Evolutionary conservation across 208 protist genomes (phyloP).

Genomic region (Herpetomonas tarakana): DNA sequence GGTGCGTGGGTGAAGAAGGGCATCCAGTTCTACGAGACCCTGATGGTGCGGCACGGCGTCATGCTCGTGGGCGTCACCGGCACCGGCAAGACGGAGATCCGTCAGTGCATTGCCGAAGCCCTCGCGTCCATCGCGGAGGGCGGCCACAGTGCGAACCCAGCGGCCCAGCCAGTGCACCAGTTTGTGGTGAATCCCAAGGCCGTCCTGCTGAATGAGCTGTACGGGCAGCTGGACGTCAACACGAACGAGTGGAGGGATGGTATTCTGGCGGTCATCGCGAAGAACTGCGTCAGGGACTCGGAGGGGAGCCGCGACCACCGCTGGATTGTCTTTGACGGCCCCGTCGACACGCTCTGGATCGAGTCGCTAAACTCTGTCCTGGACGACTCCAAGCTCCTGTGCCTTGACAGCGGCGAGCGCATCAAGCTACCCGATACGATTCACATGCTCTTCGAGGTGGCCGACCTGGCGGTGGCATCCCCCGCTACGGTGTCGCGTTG

Average conservation of each 20-base stretch:
- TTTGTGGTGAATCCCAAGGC: conserved; percentile 98
- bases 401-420: conserved; percentile 97
- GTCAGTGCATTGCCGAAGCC: conserved; percentile 74
- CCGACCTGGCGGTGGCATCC: conserved; percentile 96
- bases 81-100: conserved; percentile 93
- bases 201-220: conserved; percentile 97
- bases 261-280: conserved; percentile 88
- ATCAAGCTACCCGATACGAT: conserved; percentile 96
- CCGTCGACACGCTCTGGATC: conserved; percentile 99
- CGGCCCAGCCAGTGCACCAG: conserved; percentile 83
- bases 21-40: conserved; percentile 98
- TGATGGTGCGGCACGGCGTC: conserved; percentile 97
- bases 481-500: conserved; percentile 98
- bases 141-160: conserved; percentile 48
- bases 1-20: conserved; percentile 93
- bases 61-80: conserved; percentile 98
- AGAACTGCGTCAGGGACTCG: conserved; percentile 82
- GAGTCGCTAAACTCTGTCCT: conserved; percentile 99
- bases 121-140: conserved; percentile 65
- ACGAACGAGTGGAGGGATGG: conserved; percentile 95
- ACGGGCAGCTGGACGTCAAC: conserved; percentile 94
- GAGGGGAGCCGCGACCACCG: conserved; percentile 86
- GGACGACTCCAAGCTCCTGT: conserved; percentile 98
- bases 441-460: conserved; percentile 97
- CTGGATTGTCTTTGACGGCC: conserved; percentile 98